Conservation (phyloP, 371 early-diverging fungal species). For the Smittium culicis region DNA sequence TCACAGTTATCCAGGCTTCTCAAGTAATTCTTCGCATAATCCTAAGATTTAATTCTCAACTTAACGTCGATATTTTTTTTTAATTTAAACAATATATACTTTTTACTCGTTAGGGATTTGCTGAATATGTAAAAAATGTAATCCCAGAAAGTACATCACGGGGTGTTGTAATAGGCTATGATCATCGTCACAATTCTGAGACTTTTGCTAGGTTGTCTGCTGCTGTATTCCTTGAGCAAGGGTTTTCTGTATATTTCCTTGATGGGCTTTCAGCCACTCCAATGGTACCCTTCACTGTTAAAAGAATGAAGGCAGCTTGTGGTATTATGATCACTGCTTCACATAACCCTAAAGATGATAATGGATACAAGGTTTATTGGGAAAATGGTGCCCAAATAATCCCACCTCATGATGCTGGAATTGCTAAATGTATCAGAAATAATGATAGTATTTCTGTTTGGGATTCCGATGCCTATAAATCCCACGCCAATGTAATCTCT, state of each 20-base stretch:
- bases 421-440: constrained; percentile 54
- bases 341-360: constrained; percentile 96
- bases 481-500: constrained; percentile 30
- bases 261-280: constrained; percentile 72
- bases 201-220: constrained; percentile 76
- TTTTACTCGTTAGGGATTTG: constrained; percentile 17
- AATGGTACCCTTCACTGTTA: constrained; percentile 78
- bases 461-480: constrained; percentile 41
- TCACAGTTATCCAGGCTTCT: constrained; percentile 75
- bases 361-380: constrained; percentile 97
- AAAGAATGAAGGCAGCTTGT: constrained; percentile 53
- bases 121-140: constrained; percentile 22
- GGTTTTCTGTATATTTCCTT: constrained; percentile 72
- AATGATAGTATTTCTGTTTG: constrained; percentile 64
- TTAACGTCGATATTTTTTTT: neutral
- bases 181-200: constrained; percentile 80
- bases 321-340: constrained; percentile 97
- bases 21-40: constrained; percentile 39
- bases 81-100: neutral
- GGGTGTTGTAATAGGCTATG: constrained; percentile 90
- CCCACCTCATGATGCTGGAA: constrained; percentile 72
- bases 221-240: constrained; percentile 62
- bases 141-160: constrained; percentile 39
- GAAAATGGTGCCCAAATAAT: constrained; percentile 87
- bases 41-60: too few relatives aligned